phyloP scores from a whole-genome alignment of 208 protist genomes.

The Wallacemonas sp. region DNA sequence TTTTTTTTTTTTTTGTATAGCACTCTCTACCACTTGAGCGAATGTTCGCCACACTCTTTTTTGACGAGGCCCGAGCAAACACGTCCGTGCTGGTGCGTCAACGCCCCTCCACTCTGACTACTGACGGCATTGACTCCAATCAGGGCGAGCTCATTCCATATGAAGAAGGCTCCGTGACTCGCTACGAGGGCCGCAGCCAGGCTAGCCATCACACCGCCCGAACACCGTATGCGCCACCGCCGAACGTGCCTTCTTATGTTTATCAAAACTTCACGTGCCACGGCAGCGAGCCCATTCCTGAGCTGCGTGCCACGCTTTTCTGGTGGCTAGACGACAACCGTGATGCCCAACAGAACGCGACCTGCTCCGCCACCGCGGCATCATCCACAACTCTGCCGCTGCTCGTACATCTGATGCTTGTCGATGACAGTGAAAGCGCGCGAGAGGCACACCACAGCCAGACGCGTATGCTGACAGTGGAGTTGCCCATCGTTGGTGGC shows the following conservation, averaged over 20 bases:
- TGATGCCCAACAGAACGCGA: conserved; percentile 10
- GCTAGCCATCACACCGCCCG: background rate
- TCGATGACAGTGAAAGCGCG: conserved; percentile 44
- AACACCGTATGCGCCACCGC: background rate
- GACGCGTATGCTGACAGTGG: conserved; percentile 61
- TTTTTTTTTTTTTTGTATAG: conserved; percentile 16
- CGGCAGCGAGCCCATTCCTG: conserved; percentile 55
- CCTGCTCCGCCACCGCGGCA: background rate
- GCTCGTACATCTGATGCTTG: conserved; percentile 54
- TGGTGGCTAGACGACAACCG: conserved; percentile 70
- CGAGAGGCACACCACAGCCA: conserved; percentile 41
- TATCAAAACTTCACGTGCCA: conserved; percentile 39
- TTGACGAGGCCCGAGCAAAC: conserved; percentile 59
- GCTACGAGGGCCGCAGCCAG: background rate
- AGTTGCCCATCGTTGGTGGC: conserved; percentile 36
- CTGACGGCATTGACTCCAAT: background rate
- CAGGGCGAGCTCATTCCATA: background rate
- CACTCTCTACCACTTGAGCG: background rate
- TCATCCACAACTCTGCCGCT: background rate
- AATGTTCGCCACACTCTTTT: conserved; percentile 82
- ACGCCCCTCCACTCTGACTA: background rate
- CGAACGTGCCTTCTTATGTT: background rate
- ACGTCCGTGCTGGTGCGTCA: conserved; percentile 49
- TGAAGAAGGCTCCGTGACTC: background rate
- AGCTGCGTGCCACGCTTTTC: conserved; percentile 53